Base-by-base conservation (phyloP, 768 basidiomycete genomes). In the Boletus speciosus region DNA sequence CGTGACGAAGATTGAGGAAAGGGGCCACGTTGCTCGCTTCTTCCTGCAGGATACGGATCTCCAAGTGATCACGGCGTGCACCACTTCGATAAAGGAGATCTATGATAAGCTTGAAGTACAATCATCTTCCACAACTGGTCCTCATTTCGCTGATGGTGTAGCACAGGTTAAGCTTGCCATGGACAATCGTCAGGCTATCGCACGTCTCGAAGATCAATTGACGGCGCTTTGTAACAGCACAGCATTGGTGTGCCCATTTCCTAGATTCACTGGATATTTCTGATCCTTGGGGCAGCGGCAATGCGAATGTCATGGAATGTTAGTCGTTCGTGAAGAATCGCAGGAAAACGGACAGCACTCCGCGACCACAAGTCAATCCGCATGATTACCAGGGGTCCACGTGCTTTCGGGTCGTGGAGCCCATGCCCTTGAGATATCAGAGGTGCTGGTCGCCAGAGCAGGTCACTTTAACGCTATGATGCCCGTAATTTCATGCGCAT, bases 111-210 rank as follows among this genome's bases (percentile, higher is more conserved):
- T 52, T 39, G 60, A 14, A 27, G 61, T 58, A 52, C 12, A 44
- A 7, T 6, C 21, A 11, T 29, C 21, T 21, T 41, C 5, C 0
- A 29, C 23, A 6, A n/a, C 7, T 1, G 3, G 1, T 7, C 4
- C 31, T n/a, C 10, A 25, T 31, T 38, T 34, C 25, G 2, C 25
- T 54, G 36, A 61, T n/a, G 32, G 4, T 1, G 4, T 40, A 5
- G 14, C 14, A 34, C 15, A 61, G 56, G 34, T 62, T 12, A 62
- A 43, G 32, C 47, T 61, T 8, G 52, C 60, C 15, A 50, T 62
- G 1, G 56, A 62, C 35, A 51, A 42, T 43, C 31, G 46, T 9
- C 49, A 49, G 1, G 52, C 47, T 23, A 39, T 62, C 21, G 44
- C 52, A 12, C 49, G 41, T 29, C 52, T 61, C 11, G 49, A 61